Evolutionary conservation across 2,329 filamentous ascomycete species (phyloP).

Genomic region (Sordariomycetes sp.): DNA sequence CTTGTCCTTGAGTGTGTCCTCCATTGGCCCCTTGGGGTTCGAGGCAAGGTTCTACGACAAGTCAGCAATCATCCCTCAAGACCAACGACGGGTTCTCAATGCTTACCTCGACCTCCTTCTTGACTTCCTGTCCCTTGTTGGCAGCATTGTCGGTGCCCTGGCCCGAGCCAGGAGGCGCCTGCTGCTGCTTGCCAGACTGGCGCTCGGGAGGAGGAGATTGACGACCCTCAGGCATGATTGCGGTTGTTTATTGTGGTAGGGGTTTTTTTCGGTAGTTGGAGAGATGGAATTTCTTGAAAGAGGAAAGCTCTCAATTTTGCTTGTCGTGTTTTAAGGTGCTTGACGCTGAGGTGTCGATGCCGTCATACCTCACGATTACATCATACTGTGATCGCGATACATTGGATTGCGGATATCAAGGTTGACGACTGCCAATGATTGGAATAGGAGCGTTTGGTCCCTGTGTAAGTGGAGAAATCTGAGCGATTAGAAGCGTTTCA

Average conservation of each 20-base stretch:
- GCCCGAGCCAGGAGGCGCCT: slow-evolving; percentile 46
- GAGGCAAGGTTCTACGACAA: slow-evolving; percentile 40
- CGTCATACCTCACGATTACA: slow-evolving; percentile 2
- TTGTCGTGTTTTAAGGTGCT: not conserved
- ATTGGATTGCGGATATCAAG: not conserved
- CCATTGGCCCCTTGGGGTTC: slow-evolving; percentile 58
- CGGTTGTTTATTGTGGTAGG: not conserved
- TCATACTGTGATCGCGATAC: slow-evolving; percentile 1
- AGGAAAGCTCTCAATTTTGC: not conserved
- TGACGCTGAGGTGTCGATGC: not conserved
- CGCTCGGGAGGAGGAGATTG: slow-evolving; percentile 69
- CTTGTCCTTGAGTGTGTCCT: slow-evolving; percentile 51
- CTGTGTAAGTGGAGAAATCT: too few relatives aligned
- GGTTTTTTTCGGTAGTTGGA: not conserved
- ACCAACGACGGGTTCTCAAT: not conserved
- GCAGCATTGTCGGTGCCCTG: slow-evolving; percentile 46
- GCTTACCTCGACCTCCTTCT: slow-evolving; percentile 40
- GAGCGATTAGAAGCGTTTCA: too few relatives aligned
- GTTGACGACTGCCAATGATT: too few relatives aligned
- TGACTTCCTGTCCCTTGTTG: slow-evolving; percentile 42
- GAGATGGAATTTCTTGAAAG: not conserved
- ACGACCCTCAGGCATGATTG: slow-evolving; percentile 59
- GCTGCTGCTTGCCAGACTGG: slow-evolving; percentile 56
- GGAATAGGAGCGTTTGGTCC: too few relatives aligned
- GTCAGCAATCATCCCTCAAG: slow-evolving; percentile 5